These are phyloP conservation scores for Lolium rigidum DNA, from an alignment of 176 grass and related monocot genomes.

Conservation along the genomic window DNA sequence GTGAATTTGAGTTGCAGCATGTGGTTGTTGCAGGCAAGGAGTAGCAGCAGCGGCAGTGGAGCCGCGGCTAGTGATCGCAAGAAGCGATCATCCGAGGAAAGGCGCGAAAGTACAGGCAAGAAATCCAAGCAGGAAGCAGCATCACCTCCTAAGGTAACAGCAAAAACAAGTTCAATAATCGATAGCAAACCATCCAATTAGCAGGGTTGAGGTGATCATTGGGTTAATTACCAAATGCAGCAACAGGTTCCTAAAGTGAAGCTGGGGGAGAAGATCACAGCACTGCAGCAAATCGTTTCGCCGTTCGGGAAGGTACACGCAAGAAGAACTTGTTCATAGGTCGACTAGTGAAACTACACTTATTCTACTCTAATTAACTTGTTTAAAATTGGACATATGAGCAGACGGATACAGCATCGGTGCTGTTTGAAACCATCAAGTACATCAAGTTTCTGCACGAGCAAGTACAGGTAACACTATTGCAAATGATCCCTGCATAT, in stretches of 20 bases:
- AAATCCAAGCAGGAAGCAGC: slow-evolving; percentile 60
- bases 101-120: slow-evolving; percentile 45
- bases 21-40: slow-evolving; percentile 48
- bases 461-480: slow-evolving; percentile 79
- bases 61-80: slow-evolving; percentile 54
- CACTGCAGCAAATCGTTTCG: slow-evolving; percentile 88
- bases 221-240: slow-evolving; percentile 41
- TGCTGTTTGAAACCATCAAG: slow-evolving; percentile 83
- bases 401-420: slow-evolving; percentile 95
- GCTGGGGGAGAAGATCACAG: slow-evolving; percentile 83
- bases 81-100: slow-evolving; percentile 58
- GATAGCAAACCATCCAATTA: not conserved
- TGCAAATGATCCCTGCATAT: not conserved
- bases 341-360: not conserved
- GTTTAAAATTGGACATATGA: slow-evolving; percentile 11
- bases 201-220: slow-evolving; percentile 21
- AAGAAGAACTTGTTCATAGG: not conserved
- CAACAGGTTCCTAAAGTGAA: slow-evolving; percentile 84
- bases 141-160: slow-evolving; percentile 65
- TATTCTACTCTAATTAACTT: not conserved
- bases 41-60: slow-evolving; percentile 45
- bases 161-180: not conserved
- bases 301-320: slow-evolving; percentile 88
- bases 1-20: not conserved
- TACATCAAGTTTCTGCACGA: slow-evolving; percentile 93